These are phyloP conservation scores for Neoconidiobolus thromboides DNA, from an alignment of 371 early-diverging fungal genomes.

Conservation along the genomic window DNA sequence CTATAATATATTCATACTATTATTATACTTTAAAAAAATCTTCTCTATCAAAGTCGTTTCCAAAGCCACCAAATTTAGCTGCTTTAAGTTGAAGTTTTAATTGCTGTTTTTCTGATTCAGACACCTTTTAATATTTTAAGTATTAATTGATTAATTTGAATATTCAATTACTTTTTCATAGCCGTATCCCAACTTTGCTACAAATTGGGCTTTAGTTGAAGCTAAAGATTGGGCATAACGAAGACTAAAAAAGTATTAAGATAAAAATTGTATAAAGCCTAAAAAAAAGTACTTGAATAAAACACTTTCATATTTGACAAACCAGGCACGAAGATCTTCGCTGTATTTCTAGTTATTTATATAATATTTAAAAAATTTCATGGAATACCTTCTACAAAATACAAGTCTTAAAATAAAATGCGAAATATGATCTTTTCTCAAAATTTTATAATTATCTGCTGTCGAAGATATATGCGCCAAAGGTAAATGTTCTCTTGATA, in stretches of 20 bases:
- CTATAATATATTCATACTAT: background rate
- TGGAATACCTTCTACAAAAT: conserved; percentile 55
- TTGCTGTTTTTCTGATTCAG: conserved; percentile 6
- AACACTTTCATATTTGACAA: conserved; percentile 63
- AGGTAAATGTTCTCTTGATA: conserved; percentile 44
- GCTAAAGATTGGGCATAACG: background rate
- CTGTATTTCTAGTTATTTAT: conserved; percentile 12
- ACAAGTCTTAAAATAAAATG: conserved; percentile 89
- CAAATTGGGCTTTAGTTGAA: background rate
- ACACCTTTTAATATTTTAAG: conserved; percentile 3
- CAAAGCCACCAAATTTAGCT: background rate
- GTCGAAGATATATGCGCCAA: conserved; percentile 25
- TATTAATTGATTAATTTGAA: background rate
- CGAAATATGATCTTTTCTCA: conserved; percentile 73
- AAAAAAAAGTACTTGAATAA: conserved; percentile 42
- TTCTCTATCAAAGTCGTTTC: conserved; percentile 11
- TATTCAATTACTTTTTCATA: conserved; percentile 1
- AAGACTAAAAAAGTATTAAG: background rate
- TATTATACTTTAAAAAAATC: conserved; percentile 27
- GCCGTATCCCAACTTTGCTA: conserved; percentile 2
- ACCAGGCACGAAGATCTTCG: conserved; percentile 78
- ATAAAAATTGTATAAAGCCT: background rate
- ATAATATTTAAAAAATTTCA: background rate
- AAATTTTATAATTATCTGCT: conserved; percentile 16
- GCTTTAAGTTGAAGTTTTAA: conserved; percentile 7